Evolutionary conservation across 2,329 filamentous ascomycete species (phyloP).

Genomic region (Fusarium protoensiforme): DNA sequence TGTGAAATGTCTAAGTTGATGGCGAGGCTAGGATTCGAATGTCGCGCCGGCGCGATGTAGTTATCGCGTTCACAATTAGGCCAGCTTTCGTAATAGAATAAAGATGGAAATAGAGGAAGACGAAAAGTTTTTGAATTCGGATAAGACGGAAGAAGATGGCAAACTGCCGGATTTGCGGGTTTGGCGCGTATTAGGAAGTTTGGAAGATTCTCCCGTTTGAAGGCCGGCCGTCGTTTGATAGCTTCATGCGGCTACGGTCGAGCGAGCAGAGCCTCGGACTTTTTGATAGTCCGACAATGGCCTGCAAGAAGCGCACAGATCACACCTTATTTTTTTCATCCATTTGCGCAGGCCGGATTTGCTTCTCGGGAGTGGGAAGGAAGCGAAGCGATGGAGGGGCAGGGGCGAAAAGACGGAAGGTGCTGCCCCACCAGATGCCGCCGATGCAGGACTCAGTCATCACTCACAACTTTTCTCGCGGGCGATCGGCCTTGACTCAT

Average conservation of each 20-base stretch:
- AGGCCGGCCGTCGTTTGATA: neutral
- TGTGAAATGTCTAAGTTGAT: neutral
- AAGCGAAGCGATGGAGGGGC: slow-evolving; percentile 35
- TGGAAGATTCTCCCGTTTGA: neutral
- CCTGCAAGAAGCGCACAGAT: slow-evolving; percentile 42
- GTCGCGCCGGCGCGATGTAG: slow-evolving; percentile 1
- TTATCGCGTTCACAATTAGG: neutral
- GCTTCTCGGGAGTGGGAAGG: slow-evolving; percentile 14
- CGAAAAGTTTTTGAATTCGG: neutral
- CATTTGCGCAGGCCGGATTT: slow-evolving; percentile 34
- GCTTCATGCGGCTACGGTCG: slow-evolving; percentile 12
- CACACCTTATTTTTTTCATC: slow-evolving; percentile 47
- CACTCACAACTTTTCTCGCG: slow-evolving; percentile 40
- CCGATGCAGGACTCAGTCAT: slow-evolving; percentile 45
- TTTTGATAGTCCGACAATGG: slow-evolving; percentile 39
- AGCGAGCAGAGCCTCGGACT: slow-evolving; percentile 7
- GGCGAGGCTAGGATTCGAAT: slow-evolving; percentile 7
- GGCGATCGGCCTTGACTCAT: slow-evolving; percentile 38
- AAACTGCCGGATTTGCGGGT: neutral
- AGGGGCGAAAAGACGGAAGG: slow-evolving; percentile 40
- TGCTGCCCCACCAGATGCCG: slow-evolving; percentile 42
- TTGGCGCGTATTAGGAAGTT: slow-evolving; percentile 1
- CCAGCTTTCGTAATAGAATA: neutral
- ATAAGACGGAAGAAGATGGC: neutral
- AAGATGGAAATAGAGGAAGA: neutral